A percentile compares a stretch with the other conserved stretches of the same genome.
Conservation (phyloP, 2,329 filamentous ascomycete species). For the Cladorrhinum sp. region DNA sequence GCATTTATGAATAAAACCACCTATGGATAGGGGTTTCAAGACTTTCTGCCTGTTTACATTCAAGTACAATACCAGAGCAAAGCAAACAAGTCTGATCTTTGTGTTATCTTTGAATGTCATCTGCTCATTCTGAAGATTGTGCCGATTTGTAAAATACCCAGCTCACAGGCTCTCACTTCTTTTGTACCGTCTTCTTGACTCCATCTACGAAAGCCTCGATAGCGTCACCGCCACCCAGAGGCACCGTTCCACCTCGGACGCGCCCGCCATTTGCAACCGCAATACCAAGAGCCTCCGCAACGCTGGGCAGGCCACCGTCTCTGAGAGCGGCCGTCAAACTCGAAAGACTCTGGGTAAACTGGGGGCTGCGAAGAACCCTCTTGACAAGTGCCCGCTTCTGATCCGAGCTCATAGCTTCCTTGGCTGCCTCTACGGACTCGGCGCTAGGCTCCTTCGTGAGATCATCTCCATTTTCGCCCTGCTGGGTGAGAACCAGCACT, state of each 20-base stretch:
- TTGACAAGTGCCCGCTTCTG: constrained; percentile 80
- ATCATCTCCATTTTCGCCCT: constrained; percentile 55
- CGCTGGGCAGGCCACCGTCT: constrained; percentile 85
- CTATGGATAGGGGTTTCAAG: too few species aligned
- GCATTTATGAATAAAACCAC: too few species aligned
- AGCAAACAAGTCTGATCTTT: too few species aligned
- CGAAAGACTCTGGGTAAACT: constrained; percentile 82
- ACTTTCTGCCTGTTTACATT: too few species aligned
- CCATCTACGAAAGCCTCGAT: constrained; percentile 90
- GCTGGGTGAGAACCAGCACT: constrained; percentile 73
- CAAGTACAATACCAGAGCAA: too few species aligned
- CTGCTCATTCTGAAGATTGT: background rate
- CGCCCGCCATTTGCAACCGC: constrained; percentile 82
- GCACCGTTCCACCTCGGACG: constrained; percentile 73
- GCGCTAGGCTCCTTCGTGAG: constrained; percentile 63
- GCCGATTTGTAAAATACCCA: background rate
- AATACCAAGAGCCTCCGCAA: constrained; percentile 81
- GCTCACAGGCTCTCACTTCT: constrained; percentile 36
- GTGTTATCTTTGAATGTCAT: too few species aligned
- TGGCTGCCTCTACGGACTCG: constrained; percentile 68
- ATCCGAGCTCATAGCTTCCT: constrained; percentile 66
- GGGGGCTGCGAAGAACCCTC: constrained; percentile 81
- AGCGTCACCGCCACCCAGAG: constrained; percentile 81
- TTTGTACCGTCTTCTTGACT: constrained; percentile 74
- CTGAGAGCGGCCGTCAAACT: constrained; percentile 84